Conservation (phyloP, 2,329 filamentous ascomycete genomes). For the Fusarium bulbicola region DNA sequence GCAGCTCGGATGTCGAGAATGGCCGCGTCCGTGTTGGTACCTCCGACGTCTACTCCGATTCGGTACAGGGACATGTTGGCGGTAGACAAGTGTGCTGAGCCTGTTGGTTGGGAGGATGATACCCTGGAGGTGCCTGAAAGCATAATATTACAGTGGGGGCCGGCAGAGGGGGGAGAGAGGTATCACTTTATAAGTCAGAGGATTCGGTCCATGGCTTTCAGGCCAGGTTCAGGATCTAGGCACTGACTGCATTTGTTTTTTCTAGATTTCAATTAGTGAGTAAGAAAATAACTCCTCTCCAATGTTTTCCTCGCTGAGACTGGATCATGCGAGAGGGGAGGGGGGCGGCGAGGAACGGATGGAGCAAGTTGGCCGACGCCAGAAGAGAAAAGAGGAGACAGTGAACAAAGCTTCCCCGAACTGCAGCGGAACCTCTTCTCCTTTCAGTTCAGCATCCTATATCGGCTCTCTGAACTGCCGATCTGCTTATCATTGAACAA, state of each 20-base stretch:
- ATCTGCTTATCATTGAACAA: slow-evolving; percentile 11
- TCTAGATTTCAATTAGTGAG: not conserved
- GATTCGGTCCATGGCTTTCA: not conserved
- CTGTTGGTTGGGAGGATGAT: not conserved
- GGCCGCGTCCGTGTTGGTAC: slow-evolving; percentile 56
- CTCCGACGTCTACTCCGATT: slow-evolving; percentile 55
- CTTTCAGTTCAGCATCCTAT: not conserved
- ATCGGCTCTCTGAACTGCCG: not conserved
- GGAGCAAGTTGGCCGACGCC: slow-evolving; percentile 22
- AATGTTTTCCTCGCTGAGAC: slow-evolving; percentile 9
- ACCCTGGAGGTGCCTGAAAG: slow-evolving; percentile 2
- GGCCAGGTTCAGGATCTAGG: not conserved
- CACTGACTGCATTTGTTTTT: not conserved
- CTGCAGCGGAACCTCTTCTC: not conserved
- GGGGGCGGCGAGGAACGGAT: not conserved
- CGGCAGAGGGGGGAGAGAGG: not conserved
- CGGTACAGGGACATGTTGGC: slow-evolving; percentile 51
- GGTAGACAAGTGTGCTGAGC: not conserved
- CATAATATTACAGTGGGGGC: slow-evolving; percentile 7
- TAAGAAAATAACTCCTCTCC: slow-evolving; percentile 1
- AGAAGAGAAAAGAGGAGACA: slow-evolving; percentile 17
- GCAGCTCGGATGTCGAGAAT: slow-evolving; percentile 53
- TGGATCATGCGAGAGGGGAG: slow-evolving; percentile 1
- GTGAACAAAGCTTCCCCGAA: not conserved
- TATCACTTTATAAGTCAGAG: not conserved